Base-by-base conservation (phyloP, 331 rosid genomes). In the Pyrus hybrid region DNA sequence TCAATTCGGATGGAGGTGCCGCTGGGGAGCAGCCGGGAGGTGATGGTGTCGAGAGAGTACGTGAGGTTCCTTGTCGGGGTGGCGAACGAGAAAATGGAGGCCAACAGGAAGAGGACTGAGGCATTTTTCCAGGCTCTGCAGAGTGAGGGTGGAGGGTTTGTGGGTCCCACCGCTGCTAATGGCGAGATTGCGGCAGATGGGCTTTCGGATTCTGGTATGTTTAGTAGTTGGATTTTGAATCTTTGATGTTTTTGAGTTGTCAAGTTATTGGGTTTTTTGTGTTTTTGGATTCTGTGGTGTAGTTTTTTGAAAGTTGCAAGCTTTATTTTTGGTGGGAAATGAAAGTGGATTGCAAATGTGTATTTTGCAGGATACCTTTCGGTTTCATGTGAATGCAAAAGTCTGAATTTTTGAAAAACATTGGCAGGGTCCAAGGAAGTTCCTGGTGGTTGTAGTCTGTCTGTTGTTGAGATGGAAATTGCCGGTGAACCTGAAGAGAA, bases 81-180 rank as follows among this genome's bases (percentile, higher is more conserved):
- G 9, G 99, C 96, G 1, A 94, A 94, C 73, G 85, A 84, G 63
- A 94, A 94, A 80, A 90, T 94, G 96, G 97, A 87, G 80, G 91
- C 96, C 0, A 92, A 92, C 80, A 63, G 86, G 86, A 83, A 67
- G 72, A 84, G 99, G 72, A 86, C 96, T 22, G 91, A 89, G 8
- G 91, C 92, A 73, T 92, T 94, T 78, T 72, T 81, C 21, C 72
- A 14, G 43, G 61, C 91, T 68, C 70, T 94, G 80, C 87, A 13
- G 33, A 76, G 77, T 66, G 82, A 60, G 18, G 79, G 68, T 33
- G 80, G 60, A 78, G 78, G 70, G 26, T 76, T 75, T 32, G 74
- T 47, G 14, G 70, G 64, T 13, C 66, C 73, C 17, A 16, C 57
- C 54, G 18, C 60, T 71, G 66, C 7, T 6, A 78, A 74, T 67